Evolutionary conservation across 495 filamentous ascomycete species (phyloP).

Genomic region (Hapsidospora chrysogenum): DNA sequence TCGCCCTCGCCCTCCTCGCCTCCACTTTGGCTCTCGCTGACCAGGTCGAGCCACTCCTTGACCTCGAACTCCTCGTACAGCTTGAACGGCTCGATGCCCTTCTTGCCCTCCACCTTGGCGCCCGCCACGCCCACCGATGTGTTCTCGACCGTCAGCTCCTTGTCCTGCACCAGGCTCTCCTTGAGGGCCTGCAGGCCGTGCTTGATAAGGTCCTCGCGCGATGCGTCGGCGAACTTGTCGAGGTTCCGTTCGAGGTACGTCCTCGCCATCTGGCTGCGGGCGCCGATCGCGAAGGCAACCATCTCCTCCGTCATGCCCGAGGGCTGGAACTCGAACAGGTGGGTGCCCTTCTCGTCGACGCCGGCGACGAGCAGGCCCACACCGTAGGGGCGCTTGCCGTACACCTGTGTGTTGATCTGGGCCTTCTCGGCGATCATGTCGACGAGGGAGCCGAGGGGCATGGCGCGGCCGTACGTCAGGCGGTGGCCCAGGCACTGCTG

Average conservation of each 20-base stretch:
- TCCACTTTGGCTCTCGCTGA: conserved; percentile 32
- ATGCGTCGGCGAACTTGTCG: conserved; percentile 55
- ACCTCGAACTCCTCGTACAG: conserved; percentile 83
- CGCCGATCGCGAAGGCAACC: conserved; percentile 86
- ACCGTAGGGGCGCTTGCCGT: conserved; percentile 92
- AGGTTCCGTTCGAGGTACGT: conserved; percentile 90
- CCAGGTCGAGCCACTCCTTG: conserved; percentile 55
- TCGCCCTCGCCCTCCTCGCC: conserved; percentile 14
- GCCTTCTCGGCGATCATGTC: conserved; percentile 86
- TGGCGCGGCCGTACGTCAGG: conserved; percentile 86
- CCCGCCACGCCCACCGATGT: conserved; percentile 81
- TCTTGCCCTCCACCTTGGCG: conserved; percentile 28
- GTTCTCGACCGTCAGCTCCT: conserved; percentile 92
- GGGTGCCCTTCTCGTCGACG: conserved; percentile 81
- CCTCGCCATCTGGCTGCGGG: conserved; percentile 87
- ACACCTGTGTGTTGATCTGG: conserved; percentile 94
- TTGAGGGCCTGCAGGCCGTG: conserved; percentile 86
- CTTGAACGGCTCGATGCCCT: conserved; percentile 65
- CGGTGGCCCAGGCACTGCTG: conserved; percentile 90
- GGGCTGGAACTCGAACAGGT: conserved; percentile 97
- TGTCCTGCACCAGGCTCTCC: conserved; percentile 91
- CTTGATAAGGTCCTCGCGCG: conserved; percentile 68
- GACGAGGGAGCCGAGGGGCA: conserved; percentile 76
- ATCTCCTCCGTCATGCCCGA: conserved; percentile 94
- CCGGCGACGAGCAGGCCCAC: conserved; percentile 88